Base-by-base conservation (phyloP, 306 rosid genomes). In the Gastrolobium villosum region DNA sequence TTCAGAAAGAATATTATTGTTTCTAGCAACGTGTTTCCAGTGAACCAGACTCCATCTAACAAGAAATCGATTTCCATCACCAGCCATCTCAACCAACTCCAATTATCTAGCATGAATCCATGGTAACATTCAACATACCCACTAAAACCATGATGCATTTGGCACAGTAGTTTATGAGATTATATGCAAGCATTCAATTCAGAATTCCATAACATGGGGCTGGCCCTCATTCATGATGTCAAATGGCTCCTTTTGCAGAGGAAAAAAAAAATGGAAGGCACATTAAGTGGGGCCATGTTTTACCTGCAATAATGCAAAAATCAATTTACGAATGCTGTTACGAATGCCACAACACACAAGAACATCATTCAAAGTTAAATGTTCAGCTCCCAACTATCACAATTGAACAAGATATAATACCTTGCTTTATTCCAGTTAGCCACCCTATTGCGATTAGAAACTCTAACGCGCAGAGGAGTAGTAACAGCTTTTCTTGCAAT, bases 391-490 rank as follows among this genome's bases (percentile, higher is more conserved):
- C 8, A 14, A 53, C 32, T 37, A 36, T 28, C 40, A 28, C 20
- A 77, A 30, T 20, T 14, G 5, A 69, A 63, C 10, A 73, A 48
- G 55, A 79, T 26, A 50, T 4, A 34, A 67, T 87, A 95, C 99
- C 99, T 93, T 91, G 94, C 39, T 89, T 86, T 87, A 69, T 85
- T 96, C 96, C 91, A 89, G 88, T 78, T 88, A 78, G 92, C 83
- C 45, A 55, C 60, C 88, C 82, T 81, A 82, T 79, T 88, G 26
- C 28, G 85, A 43, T 81, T 82, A 61, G 90, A 84, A 81, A 66
- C 77, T 79, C 86, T 86, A 68, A 74, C 80, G 61, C 79, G 89
- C 41, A 82, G 52, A n/a, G 98, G 92, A 79, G 87, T 94, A 85
- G 62, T 76, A 61, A 86, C 91, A 84, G 90, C 94, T 88, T 86